Conservation (phyloP, 2,329 filamentous ascomycete genomes). For the Colletotrichum musicola region DNA sequence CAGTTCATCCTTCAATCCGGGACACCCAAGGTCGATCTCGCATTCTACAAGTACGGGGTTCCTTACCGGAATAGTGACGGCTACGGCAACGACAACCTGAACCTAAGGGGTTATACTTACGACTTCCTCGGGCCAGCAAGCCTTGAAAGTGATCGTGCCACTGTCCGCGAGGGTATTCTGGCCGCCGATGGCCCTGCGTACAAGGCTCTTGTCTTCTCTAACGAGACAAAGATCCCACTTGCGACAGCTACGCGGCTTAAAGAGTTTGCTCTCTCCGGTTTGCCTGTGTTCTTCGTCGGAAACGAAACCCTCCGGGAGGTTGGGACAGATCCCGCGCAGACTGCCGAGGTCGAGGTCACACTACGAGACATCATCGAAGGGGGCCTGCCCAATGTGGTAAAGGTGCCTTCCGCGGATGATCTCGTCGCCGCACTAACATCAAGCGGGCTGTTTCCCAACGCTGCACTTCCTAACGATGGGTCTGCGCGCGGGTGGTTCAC, state of each 20-base stretch:
- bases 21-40: too few species aligned
- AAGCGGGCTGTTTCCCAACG: background rate
- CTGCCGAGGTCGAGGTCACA: background rate
- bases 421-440: background rate
- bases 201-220: conserved; percentile 42
- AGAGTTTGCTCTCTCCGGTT: conserved; percentile 38
- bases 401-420: background rate
- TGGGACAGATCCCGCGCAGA: background rate
- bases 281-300: conserved; percentile 43
- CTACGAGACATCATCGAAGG: background rate
- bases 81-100: too few species aligned
- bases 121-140: conserved; percentile 42
- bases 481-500: conserved; percentile 2
- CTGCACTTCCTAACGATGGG: conserved; percentile 4
- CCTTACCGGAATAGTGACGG: too few species aligned
- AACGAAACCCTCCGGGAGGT: background rate
- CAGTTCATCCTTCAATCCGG: too few species aligned
- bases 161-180: conserved; percentile 37
- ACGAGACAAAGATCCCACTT: conserved; percentile 40
- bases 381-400: background rate
- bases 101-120: too few species aligned
- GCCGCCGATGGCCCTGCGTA: conserved; percentile 42
- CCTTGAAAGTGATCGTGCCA: conserved; percentile 20
- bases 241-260: conserved; percentile 37
- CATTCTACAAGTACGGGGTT: too few species aligned